Base-by-base conservation (phyloP, 2,329 filamentous ascomycete species). In the Leptographium galeiforme region DNA sequence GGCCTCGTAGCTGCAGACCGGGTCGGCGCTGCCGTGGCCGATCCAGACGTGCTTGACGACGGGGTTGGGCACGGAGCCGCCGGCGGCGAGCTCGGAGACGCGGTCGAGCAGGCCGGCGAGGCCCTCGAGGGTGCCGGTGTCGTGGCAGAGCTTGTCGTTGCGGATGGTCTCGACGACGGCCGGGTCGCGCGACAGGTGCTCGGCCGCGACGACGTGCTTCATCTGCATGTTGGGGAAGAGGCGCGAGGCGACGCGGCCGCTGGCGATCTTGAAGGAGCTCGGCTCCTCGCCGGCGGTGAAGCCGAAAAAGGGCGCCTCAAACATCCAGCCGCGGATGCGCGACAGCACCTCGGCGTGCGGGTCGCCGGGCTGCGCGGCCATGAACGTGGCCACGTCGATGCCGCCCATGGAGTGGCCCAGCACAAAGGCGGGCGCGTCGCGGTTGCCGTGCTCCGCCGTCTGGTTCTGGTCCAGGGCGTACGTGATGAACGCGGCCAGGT, bases 361-460 rank as follows among this genome's bases (percentile, higher is more conserved):
- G 13, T 54, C 53, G 36, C 54, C 58, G 53, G 66, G 56, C 1
- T 72, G 65, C 52, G 75, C 71, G 53, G 70, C 74, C 30, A 76
- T 75, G 25, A 84, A 66, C 45, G 79, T 81, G 10, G 95, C 70
- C 7, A 82, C 78, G 67, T 94, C 78, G 30, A 82, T 87, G 55
- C 90, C 90, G 59, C 90, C 90, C 88, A 95, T 95, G 25, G 84
- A 89, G 68, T 95, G 89, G 52, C 90, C 90, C 72, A 93, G 81
- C 19, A 96, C 75, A 68, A 95, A 96, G 16, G 94, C 64, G 0
- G 89, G 88, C 39, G 73, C 69, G 25, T 48, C 43, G 32, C 14
- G 32, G 18, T 36, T 12, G 33, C 40, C 18, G 40, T 36, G 3
- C 25, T 25, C 25, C 3, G 25, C 30, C 30, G 4, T 30, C 16